phyloP scores from a whole-genome alignment of 116 monocot genomes.

The Zostera marina region DNA sequence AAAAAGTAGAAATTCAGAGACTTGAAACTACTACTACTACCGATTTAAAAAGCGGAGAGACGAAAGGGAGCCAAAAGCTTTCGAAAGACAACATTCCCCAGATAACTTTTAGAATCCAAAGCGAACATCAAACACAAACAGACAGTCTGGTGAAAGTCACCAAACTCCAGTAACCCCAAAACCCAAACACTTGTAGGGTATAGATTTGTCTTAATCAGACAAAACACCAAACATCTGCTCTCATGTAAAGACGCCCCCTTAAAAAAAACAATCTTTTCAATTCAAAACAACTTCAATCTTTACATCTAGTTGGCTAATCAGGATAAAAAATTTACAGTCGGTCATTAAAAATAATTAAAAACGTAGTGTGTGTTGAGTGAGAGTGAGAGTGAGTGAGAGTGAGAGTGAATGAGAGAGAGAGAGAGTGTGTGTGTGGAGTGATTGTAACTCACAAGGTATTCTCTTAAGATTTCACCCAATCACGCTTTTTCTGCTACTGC shows the following conservation, averaged over 20 bases:
- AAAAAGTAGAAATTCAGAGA: too few species aligned
- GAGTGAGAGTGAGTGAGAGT: not conserved
- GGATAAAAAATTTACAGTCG: not conserved
- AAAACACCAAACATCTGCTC: not conserved
- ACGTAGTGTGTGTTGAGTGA: too few species aligned
- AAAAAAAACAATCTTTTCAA: not conserved
- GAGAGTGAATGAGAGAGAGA: too few species aligned
- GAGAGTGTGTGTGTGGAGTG: too few species aligned
- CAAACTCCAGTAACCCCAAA: conserved; percentile 1
- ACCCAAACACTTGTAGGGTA: not conserved
- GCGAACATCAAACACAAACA: conserved; percentile 1
- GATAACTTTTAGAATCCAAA: not conserved
- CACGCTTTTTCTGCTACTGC: not conserved
- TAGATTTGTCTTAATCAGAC: not conserved
- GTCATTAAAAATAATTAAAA: not conserved
- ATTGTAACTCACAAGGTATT: not conserved
- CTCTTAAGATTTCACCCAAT: not conserved
- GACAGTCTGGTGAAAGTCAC: not conserved
- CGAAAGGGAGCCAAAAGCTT: not conserved
- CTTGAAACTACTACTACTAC: too few species aligned
- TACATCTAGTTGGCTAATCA: too few species aligned
- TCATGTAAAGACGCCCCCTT: too few species aligned
- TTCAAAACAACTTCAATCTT: too few species aligned
- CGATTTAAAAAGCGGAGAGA: not conserved
- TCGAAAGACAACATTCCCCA: not conserved